Base-by-base conservation (phyloP, 495 filamentous ascomycete species). In the Apiosordaria backusii region DNA sequence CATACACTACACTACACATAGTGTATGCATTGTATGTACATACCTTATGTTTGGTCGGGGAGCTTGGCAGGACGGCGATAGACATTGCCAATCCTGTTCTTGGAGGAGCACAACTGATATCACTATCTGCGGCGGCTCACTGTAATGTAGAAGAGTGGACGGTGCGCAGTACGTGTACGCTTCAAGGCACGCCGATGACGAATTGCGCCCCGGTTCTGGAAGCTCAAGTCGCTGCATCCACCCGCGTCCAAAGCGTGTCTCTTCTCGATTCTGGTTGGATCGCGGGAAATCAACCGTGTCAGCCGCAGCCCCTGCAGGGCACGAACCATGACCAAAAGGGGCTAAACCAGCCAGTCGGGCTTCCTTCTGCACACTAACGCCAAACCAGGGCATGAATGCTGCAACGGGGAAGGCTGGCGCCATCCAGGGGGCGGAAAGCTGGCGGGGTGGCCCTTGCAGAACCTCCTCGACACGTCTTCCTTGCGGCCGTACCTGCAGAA, bases 271-370 rank as follows among this genome's bases (percentile, higher is more conserved):
- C 60, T 68, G 60, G 63, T 64, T 66, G 63, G 67, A 50, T 63
- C 27, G 60, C 26, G 54, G 63, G 63, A 69, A 63, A 63, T 60
- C 57, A 54, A 50, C 54, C 58, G 24, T 63, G 45, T 61, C 67
- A 68, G 63, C 67, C 67, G 60, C 66, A 53, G 66, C 62, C 66
- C 62, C 66, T 68, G 66, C 57, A 59, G 58, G 16, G 3, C 57
- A 61, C 59, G 59, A 61, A 55, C 57, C 21, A 65, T 57, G 59
- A 18, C 53, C 24, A 65, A 61, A 65, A 60, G 59, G 35, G 52
- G 63, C 50, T 62, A 64, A 40, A 58, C 13, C 29, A 55, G 19
- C 62, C 58, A 15, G 10, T 27, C 35, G 27, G 61, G 35, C 65
- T 63, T 62, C 61, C 60, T 55, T 55, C 55, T 61, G 57, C 60